phyloP scores from a whole-genome alignment of 768 basidiomycete genomes.

The Trametes cinnabarina region DNA sequence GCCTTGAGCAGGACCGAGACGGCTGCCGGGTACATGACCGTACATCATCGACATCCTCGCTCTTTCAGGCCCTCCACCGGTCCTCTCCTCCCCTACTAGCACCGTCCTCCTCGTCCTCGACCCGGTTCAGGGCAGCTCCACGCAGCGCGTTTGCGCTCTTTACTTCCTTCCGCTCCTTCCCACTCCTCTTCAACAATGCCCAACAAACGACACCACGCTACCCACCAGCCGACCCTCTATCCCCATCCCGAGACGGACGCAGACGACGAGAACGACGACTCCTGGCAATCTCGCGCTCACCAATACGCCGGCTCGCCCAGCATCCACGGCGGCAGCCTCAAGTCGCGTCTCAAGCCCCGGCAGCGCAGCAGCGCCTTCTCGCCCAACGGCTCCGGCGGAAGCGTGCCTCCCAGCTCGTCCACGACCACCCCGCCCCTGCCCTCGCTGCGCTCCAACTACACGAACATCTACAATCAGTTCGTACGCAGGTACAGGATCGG shows the following conservation, averaged over 20 bases:
- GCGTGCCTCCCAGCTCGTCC: conserved; percentile 29
- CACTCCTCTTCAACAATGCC: conserved; percentile 3
- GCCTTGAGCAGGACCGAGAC: background rate
- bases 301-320: conserved; percentile 23
- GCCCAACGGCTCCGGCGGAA: conserved; percentile 29
- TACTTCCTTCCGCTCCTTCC: background rate
- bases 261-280: conserved; percentile 48
- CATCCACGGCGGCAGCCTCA: conserved; percentile 24
- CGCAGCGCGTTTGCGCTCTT: no score
- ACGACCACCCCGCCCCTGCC: conserved; percentile 29
- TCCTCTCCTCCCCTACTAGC: background rate
- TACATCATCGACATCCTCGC: no score
- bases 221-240: conserved; percentile 58
- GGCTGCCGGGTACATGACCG: background rate
- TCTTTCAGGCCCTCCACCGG: no score
- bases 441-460: conserved; percentile 38
- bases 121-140: no score
- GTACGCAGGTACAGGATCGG: conserved; percentile 71
- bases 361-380: conserved; percentile 31
- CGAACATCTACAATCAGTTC: conserved; percentile 78
- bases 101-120: background rate
- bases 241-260: conserved; percentile 58
- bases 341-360: conserved; percentile 28
- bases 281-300: conserved; percentile 37
- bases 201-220: conserved; percentile 47